Evolutionary conservation across 2,329 filamentous ascomycete genomes (phyloP).

Genomic region (Fusarium sambucinum): DNA sequence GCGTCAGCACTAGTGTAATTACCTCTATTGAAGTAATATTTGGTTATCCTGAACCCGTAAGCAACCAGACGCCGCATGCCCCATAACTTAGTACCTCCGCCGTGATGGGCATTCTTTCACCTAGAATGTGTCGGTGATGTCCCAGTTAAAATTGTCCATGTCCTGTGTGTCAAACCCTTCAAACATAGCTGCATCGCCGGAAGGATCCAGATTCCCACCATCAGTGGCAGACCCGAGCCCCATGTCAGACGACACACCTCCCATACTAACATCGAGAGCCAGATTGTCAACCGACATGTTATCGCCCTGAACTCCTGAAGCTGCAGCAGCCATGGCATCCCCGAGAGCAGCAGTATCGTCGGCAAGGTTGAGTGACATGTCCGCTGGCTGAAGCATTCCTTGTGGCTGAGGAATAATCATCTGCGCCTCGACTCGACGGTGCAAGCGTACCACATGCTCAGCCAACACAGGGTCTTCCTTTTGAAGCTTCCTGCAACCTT

Average conservation of each 20-base stretch:
- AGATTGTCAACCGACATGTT: conserved; percentile 56
- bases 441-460: conserved; percentile 72
- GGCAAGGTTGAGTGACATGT: conserved; percentile 57
- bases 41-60: conserved; percentile 11
- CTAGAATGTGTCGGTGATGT: conserved; percentile 18
- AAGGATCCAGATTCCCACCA: conserved; percentile 50
- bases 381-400: conserved; percentile 57
- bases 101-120: neutral
- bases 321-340: conserved; percentile 60
- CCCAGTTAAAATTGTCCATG: conserved; percentile 53
- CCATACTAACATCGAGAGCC: conserved; percentile 63
- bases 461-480: conserved; percentile 68
- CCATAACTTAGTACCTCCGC: neutral
- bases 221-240: conserved; percentile 54
- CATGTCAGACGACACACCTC: conserved; percentile 54
- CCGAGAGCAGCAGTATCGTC: conserved; percentile 55
- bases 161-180: conserved; percentile 53
- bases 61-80: conserved; percentile 13
- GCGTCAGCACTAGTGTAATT: neutral
- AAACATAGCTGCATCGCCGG: conserved; percentile 57
- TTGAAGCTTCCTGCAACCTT: conserved; percentile 68
- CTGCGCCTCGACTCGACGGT: conserved; percentile 75
- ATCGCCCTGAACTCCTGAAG: conserved; percentile 56
- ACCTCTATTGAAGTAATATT: neutral
- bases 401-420: conserved; percentile 61